These are phyloP conservation scores for Candida tropicalis DNA, from an alignment of 1,139 yeast genomes.

Conservation along the genomic window DNA sequence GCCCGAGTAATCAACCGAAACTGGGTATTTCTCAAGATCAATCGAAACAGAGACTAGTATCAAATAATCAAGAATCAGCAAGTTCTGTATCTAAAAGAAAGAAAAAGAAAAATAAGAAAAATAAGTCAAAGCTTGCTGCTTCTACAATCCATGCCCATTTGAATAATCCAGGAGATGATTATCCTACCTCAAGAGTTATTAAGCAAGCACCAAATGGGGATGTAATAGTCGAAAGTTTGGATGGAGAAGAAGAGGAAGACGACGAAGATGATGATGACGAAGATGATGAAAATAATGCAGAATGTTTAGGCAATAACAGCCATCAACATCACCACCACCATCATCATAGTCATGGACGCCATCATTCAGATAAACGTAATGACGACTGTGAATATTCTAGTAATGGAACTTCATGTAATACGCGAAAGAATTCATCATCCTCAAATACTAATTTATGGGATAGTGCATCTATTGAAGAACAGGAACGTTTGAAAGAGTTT, in stretches of 20 bases:
- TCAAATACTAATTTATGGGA: slow-evolving; percentile 53
- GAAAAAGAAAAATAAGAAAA: slow-evolving; percentile 39
- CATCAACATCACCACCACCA: slow-evolving; percentile 15
- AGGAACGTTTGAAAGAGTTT: slow-evolving; percentile 58
- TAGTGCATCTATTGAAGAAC: slow-evolving; percentile 59
- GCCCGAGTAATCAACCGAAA: slow-evolving; percentile 7
- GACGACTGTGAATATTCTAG: slow-evolving; percentile 3
- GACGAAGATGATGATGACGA: slow-evolving; percentile 17
- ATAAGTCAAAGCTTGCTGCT: slow-evolving; percentile 17
- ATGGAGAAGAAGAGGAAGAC: slow-evolving; percentile 23
- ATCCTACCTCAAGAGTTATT: slow-evolving; percentile 72
- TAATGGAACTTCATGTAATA: slow-evolving; percentile 4
- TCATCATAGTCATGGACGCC: slow-evolving; percentile 10
- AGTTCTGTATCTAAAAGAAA: slow-evolving; percentile 26
- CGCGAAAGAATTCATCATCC: slow-evolving; percentile 8
- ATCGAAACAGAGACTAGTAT: neutral
- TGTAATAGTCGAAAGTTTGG: slow-evolving; percentile 62
- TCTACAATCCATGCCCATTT: slow-evolving; percentile 44
- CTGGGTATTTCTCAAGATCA: neutral
- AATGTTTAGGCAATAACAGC: slow-evolving; percentile 16
- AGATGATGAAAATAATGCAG: slow-evolving; percentile 20
- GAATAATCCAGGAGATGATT: slow-evolving; percentile 61
- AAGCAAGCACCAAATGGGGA: slow-evolving; percentile 76
- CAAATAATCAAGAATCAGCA: neutral
- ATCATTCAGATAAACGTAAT: slow-evolving; percentile 8